These are phyloP conservation scores for Glarea lozoyensis DNA, from an alignment of 495 filamentous ascomycete genomes.

Conservation along the genomic window DNA sequence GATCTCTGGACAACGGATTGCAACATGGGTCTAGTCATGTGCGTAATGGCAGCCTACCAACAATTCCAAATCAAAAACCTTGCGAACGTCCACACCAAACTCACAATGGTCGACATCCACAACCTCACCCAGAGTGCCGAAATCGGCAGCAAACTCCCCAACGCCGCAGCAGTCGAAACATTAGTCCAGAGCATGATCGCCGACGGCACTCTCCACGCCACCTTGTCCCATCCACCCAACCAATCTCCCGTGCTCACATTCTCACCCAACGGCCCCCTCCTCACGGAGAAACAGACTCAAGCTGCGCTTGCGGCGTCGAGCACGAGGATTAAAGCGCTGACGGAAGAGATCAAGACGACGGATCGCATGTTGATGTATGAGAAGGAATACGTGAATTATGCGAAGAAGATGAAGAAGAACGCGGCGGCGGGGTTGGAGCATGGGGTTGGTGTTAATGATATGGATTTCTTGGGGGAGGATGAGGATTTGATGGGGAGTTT, in stretches of 20 bases:
- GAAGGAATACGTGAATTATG: constrained; percentile 48
- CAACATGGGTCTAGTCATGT: constrained; percentile 36
- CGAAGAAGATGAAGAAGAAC: constrained; percentile 37
- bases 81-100: constrained; percentile 36
- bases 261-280: constrained; percentile 22
- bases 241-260: constrained; percentile 30
- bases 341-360: constrained; percentile 32
- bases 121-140: constrained; percentile 36
- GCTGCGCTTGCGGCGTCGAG: constrained; percentile 32
- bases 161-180: constrained; percentile 31
- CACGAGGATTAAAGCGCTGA: constrained; percentile 33
- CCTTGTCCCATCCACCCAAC: constrained; percentile 35
- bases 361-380: constrained; percentile 47
- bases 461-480: constrained; percentile 37
- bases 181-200: constrained; percentile 48
- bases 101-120: constrained; percentile 44
- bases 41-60: constrained; percentile 39
- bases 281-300: constrained; percentile 38
- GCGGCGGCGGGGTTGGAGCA: constrained; percentile 20
- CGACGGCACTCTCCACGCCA: constrained; percentile 45
- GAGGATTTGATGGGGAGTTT: constrained; percentile 55
- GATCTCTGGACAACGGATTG: constrained; percentile 50
- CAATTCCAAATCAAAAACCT: constrained; percentile 39
- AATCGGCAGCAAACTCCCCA: constrained; percentile 41
- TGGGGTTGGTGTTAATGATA: constrained; percentile 21